phyloP scores from a whole-genome alignment of 1,139 yeast genomes.

The Suhomyces chickasaworum region DNA sequence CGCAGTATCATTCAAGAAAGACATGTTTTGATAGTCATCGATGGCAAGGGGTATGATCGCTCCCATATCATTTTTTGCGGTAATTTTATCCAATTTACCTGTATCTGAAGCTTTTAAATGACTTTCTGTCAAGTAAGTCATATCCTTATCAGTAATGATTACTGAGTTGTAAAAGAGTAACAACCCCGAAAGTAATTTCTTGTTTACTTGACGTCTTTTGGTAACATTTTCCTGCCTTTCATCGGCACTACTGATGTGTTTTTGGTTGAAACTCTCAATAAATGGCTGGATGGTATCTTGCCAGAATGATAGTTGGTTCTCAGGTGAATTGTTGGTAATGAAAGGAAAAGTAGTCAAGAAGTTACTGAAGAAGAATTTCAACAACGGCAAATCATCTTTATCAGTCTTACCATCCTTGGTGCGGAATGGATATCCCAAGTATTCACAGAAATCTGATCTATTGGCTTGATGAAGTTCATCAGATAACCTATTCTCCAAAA shows the following conservation, averaged over 20 bases:
- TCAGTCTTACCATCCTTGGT: constrained; percentile 15
- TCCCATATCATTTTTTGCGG: constrained; percentile 4
- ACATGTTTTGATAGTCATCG: constrained; percentile 38
- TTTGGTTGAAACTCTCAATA: constrained; percentile 71
- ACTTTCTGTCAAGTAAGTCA: constrained; percentile 49
- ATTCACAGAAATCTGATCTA: constrained; percentile 59
- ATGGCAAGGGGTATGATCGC: constrained; percentile 11
- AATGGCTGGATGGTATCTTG: constrained; percentile 75
- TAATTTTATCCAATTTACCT: constrained; percentile 47
- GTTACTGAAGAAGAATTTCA: constrained; percentile 62
- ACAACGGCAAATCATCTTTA: constrained; percentile 46
- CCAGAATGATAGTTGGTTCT: constrained; percentile 69
- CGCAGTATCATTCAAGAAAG: constrained; percentile 58
- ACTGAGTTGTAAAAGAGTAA: constrained; percentile 76
- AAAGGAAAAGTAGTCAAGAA: constrained; percentile 77
- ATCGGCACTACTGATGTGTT: constrained; percentile 65
- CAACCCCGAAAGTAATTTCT: constrained; percentile 61
- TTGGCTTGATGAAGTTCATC: constrained; percentile 62
- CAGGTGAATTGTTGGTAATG: constrained; percentile 47
- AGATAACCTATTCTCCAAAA: constrained; percentile 61
- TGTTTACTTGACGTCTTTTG: constrained; percentile 66
- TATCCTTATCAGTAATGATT: constrained; percentile 61
- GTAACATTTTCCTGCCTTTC: constrained; percentile 74
- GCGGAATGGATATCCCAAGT: constrained; percentile 74
- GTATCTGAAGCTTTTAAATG: constrained; percentile 57